A percentile compares a stretch with the other conserved stretches of the same genome.
Conservation (phyloP, 106 monocot species). For the Dendrobium nobile region DNA sequence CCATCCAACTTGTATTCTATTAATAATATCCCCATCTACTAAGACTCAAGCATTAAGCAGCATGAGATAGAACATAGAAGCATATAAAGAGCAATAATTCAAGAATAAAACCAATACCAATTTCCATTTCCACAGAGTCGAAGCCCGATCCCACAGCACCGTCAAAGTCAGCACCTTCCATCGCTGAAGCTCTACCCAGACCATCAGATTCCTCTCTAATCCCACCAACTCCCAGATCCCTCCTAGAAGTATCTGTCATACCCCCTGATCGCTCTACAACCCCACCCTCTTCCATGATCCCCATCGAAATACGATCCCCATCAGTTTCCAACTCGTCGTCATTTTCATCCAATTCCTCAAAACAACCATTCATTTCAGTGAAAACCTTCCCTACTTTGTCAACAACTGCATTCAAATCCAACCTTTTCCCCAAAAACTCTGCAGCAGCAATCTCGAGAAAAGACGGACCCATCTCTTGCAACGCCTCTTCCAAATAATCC, state of each 20-base stretch:
- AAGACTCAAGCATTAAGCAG: not conserved
- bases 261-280: not conserved
- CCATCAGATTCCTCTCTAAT: not conserved
- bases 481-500: conserved; percentile 21
- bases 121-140: not conserved
- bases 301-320: not conserved
- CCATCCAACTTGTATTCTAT: too few species aligned
- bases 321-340: not conserved
- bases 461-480: conserved; percentile 31
- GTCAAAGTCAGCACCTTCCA: not conserved
- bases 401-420: not conserved
- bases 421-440: not conserved
- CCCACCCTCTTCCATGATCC: not conserved
- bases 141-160: not conserved
- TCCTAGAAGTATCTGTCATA: not conserved
- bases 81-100: conserved; percentile 1
- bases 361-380: not conserved
- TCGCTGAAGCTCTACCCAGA: not conserved
- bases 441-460: conserved; percentile 28
- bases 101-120: not conserved
- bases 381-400: not conserved
- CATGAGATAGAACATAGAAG: not conserved
- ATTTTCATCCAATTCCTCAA: conserved; percentile 1
- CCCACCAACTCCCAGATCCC: not conserved
- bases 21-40: not conserved